Evolutionary conservation across 208 protist species (phyloP).

Genomic region (Leishmania amazonensis): DNA sequence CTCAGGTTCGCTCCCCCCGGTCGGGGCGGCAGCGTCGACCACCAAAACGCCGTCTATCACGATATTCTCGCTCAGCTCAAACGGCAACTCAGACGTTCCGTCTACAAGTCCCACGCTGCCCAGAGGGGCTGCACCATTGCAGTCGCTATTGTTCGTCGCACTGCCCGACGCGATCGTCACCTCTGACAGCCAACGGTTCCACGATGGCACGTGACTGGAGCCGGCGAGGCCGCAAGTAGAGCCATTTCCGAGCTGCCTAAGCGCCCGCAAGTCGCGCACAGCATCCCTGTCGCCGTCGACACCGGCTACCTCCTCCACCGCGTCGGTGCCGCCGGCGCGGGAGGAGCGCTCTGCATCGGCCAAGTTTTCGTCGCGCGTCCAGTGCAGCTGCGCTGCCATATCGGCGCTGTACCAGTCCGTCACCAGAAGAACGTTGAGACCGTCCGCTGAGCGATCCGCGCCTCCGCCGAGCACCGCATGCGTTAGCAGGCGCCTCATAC

Average conservation of each 20-base stretch:
- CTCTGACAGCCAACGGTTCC: conserved; percentile 43
- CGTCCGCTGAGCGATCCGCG: neutral
- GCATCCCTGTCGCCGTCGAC: neutral
- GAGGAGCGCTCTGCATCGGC: neutral
- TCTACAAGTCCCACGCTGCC: conserved; percentile 28
- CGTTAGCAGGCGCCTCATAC: conserved; percentile 32
- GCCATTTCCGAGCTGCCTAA: neutral
- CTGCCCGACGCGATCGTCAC: neutral
- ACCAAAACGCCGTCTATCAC: conserved; percentile 21
- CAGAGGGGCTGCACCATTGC: neutral
- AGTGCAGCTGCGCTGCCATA: conserved; percentile 4
- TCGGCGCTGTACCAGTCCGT: conserved; percentile 54
- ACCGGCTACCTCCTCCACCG: neutral
- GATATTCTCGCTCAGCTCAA: conserved; percentile 20
- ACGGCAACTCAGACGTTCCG: neutral
- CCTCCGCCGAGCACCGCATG: conserved; percentile 19
- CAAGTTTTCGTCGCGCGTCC: neutral
- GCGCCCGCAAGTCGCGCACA: neutral
- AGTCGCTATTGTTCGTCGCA: conserved; percentile 1
- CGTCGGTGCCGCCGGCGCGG: neutral
- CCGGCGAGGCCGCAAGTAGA: conserved; percentile 28
- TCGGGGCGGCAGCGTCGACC: conserved; percentile 4
- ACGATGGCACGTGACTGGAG: conserved; percentile 48
- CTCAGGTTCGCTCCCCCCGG: neutral
- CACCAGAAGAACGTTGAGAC: conserved; percentile 49